Percentiles rank a stretch among this genome's conserved stretches.
phyloP scores from a whole-genome alignment of 75 land plant species.

The Pinus albicaulis region DNA sequence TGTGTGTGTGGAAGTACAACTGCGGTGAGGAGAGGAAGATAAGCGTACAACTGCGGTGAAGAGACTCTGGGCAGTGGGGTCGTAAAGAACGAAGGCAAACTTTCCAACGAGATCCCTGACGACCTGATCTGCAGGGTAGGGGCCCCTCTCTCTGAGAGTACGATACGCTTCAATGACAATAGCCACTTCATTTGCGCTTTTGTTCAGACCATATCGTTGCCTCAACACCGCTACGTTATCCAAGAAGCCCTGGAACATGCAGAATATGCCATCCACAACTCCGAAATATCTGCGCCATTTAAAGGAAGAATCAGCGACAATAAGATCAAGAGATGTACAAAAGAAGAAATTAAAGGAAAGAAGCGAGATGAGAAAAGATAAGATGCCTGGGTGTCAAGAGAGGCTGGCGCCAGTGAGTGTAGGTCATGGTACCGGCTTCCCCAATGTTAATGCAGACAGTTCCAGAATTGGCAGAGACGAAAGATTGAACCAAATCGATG shows the following conservation, averaged over 20 bases:
- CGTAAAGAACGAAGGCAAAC: constrained; percentile 19
- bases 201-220: no score
- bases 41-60: constrained; percentile 48
- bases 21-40: not conserved
- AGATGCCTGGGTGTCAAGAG: not conserved
- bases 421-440: not conserved
- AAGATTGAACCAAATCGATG: not conserved
- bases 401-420: not conserved
- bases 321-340: not conserved
- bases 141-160: no score
- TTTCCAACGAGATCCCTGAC: constrained; percentile 74
- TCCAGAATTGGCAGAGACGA: not conserved
- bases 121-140: constrained; percentile 39
- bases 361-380: not conserved
- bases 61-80: constrained; percentile 38
- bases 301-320: not conserved
- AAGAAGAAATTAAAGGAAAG: not conserved
- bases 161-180: no score
- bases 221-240: constrained; percentile 53
- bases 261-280: constrained; percentile 53
- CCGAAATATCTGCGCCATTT: not conserved
- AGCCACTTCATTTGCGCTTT: no score
- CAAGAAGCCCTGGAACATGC: constrained; percentile 80
- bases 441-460: not conserved
- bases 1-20: no score